phyloP scores from a whole-genome alignment of 345 rosid genomes.

The Pugionium dolabratum region DNA sequence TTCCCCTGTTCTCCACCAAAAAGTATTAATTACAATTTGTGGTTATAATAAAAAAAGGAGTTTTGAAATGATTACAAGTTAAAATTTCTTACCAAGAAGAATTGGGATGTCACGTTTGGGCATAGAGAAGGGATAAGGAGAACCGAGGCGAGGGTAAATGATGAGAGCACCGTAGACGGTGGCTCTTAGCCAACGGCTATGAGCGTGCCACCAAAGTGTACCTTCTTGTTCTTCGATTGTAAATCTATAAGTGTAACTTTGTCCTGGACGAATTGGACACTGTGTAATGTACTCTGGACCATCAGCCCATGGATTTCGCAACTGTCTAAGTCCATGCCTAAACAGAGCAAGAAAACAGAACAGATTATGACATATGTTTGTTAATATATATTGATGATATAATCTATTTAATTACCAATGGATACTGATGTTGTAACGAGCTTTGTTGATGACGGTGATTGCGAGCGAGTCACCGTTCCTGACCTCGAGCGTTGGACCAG shows the following conservation, averaged over 20 bases:
- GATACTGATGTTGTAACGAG: conserved; percentile 60
- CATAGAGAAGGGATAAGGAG: conserved; percentile 63
- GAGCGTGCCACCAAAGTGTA: conserved; percentile 75
- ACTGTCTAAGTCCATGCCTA: conserved; percentile 72
- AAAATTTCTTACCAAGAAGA: conserved; percentile 47
- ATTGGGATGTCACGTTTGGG: conserved; percentile 58
- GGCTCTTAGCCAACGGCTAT: conserved; percentile 67
- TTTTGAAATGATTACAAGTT: neutral
- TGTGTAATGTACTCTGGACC: conserved; percentile 77
- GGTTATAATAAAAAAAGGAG: neutral
- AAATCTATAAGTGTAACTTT: conserved; percentile 55
- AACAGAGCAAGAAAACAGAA: neutral
- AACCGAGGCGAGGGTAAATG: conserved; percentile 62
- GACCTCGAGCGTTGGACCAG: conserved; percentile 79
- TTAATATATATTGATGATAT: no score
- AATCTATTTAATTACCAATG: conserved; percentile 59
- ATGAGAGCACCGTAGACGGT: conserved; percentile 69
- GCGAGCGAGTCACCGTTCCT: conserved; percentile 71
- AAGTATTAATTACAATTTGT: neutral
- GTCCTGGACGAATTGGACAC: conserved; percentile 64
- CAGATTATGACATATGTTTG: neutral
- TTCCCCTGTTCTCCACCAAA: conserved; percentile 47
- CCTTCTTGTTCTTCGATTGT: conserved; percentile 69
- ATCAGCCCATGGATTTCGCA: conserved; percentile 75
- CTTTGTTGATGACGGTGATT: conserved; percentile 68